Evolutionary conservation across 1,139 yeast species (phyloP).

Genomic region (Suhomyces bribrorum): DNA sequence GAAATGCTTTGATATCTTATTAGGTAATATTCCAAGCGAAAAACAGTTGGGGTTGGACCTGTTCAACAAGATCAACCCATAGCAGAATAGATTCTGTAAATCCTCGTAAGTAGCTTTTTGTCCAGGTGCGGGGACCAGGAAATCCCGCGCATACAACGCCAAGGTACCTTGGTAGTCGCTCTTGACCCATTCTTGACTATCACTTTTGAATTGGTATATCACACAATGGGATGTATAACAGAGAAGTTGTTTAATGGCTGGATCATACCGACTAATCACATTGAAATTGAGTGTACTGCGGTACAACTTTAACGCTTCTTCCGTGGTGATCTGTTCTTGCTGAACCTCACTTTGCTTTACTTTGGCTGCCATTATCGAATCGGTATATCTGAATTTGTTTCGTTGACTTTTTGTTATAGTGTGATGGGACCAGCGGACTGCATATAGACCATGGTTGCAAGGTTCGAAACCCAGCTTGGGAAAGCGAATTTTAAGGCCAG

Average conservation of each 20-base stretch:
- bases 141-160: slow-evolving; percentile 72
- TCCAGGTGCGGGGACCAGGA: slow-evolving; percentile 26
- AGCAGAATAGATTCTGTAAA: slow-evolving; percentile 60
- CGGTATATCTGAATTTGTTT: too few species aligned
- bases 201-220: slow-evolving; percentile 67
- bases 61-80: slow-evolving; percentile 77
- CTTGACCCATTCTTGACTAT: slow-evolving; percentile 75
- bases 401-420: too few species aligned
- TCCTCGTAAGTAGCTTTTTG: slow-evolving; percentile 32
- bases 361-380: slow-evolving; percentile 8
- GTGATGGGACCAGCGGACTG: neutral
- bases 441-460: too few species aligned
- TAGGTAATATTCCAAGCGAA: slow-evolving; percentile 74
- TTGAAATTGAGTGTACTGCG: slow-evolving; percentile 73
- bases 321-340: slow-evolving; percentile 23
- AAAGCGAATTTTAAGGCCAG: too few species aligned
- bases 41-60: slow-evolving; percentile 76
- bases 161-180: slow-evolving; percentile 79
- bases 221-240: slow-evolving; percentile 80
- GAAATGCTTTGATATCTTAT: slow-evolving; percentile 47
- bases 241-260: slow-evolving; percentile 70
- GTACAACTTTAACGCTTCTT: slow-evolving; percentile 56
- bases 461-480: too few species aligned
- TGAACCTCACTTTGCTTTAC: slow-evolving; percentile 8
- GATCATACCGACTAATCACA: slow-evolving; percentile 84